Evolutionary conservation across 2,329 filamentous ascomycete genomes (phyloP).

Genomic region (Lecanicillium sp.): DNA sequence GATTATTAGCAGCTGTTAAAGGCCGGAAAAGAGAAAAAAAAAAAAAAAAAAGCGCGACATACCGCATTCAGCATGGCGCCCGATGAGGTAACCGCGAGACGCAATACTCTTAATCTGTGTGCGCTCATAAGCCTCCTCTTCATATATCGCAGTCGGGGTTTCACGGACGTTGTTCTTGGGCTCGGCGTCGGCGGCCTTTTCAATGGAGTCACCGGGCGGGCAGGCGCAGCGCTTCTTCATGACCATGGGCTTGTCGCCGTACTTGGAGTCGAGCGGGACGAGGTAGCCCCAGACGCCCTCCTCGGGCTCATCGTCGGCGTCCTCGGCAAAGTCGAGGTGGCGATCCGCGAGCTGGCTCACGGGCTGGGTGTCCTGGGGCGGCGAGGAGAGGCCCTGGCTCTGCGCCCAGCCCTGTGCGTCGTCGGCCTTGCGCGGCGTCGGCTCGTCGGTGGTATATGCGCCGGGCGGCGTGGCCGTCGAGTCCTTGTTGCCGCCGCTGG

Average conservation of each 20-base stretch:
- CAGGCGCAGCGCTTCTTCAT: slow-evolving; percentile 70
- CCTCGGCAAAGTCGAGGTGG: slow-evolving; percentile 65
- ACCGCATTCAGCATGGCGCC: slow-evolving; percentile 91
- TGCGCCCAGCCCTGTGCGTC: slow-evolving; percentile 40
- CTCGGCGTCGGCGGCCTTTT: slow-evolving; percentile 29
- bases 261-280: slow-evolving; percentile 68
- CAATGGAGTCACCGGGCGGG: slow-evolving; percentile 47
- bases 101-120: slow-evolving; percentile 56
- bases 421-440: slow-evolving; percentile 44
- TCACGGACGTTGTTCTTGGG: slow-evolving; percentile 29
- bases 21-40: neutral
- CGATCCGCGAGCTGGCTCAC: slow-evolving; percentile 71
- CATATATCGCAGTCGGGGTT: slow-evolving; percentile 44
- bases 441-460: slow-evolving; percentile 49
- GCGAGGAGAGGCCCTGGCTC: slow-evolving; percentile 45
- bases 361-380: slow-evolving; percentile 56
- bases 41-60: slow-evolving; percentile 31
- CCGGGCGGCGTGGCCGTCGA: slow-evolving; percentile 64
- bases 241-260: slow-evolving; percentile 61
- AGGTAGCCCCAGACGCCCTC: slow-evolving; percentile 97
- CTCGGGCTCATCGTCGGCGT: slow-evolving; percentile 74
- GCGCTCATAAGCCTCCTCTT: slow-evolving; percentile 55
- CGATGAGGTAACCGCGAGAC: slow-evolving; percentile 83
- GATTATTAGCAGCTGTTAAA: slow-evolving; percentile 4
- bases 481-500: slow-evolving; percentile 58